These are phyloP conservation scores for Gossypium mustelinum DNA, from an alignment of 345 rosid genomes.

Conservation along the genomic window DNA sequence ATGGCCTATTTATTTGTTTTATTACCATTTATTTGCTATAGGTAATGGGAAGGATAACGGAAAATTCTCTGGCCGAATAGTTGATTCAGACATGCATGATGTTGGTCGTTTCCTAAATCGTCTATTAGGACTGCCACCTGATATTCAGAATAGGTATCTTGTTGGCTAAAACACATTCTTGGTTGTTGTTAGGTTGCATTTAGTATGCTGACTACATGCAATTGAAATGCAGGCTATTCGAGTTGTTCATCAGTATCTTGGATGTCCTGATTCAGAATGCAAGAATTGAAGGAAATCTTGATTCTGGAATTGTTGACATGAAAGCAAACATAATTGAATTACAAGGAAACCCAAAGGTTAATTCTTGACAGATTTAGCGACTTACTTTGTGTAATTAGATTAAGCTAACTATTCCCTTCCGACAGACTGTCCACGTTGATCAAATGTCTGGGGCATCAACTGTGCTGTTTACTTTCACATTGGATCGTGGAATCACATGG, in stretches of 20 bases:
- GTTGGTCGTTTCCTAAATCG: constrained; percentile 95
- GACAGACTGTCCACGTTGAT: constrained; percentile 93
- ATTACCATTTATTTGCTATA: constrained; percentile 28
- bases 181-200: not conserved
- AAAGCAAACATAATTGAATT: constrained; percentile 78
- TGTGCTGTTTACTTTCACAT: constrained; percentile 75
- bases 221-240: constrained; percentile 67
- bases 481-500: constrained; percentile 95
- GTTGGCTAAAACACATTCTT: constrained; percentile 16
- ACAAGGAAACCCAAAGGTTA: constrained; percentile 84
- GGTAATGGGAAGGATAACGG: constrained; percentile 83
- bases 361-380: constrained; percentile 23
- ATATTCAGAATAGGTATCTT: constrained; percentile 83
- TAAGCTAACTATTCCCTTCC: constrained; percentile 24
- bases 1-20: not conserved
- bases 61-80: constrained; percentile 85
- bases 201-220: constrained; percentile 21
- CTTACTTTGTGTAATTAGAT: constrained; percentile 18
- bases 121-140: constrained; percentile 92
- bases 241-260: constrained; percentile 79
- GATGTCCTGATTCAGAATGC: constrained; percentile 92
- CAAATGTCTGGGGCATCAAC: constrained; percentile 95
- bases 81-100: constrained; percentile 99
- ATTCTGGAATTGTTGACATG: constrained; percentile 94
- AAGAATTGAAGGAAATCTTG: constrained; percentile 89